Base-by-base conservation (phyloP, 345 rosid species). In the Gossypium arboreum region DNA sequence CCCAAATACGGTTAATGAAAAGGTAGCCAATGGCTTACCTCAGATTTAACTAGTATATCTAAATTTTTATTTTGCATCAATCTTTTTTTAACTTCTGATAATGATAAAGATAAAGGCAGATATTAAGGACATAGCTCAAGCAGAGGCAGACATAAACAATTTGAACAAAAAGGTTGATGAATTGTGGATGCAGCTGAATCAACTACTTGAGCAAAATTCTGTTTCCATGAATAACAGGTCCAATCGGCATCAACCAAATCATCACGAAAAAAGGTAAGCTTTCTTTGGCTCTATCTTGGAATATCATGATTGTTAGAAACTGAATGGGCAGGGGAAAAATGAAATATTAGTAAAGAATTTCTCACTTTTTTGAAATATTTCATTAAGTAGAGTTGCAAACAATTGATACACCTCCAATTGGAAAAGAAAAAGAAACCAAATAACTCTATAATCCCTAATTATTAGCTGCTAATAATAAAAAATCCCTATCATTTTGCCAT, bases 131-230 rank as follows among this genome's bases (percentile, higher is more conserved):
- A 83, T 93, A 75, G 88, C 81, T 74, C 84, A 72, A 79, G 81
- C 94, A 52, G 88, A 91, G 84, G 83, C 82, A 68, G 97, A 95
- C 52, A 75, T 90, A 73, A 73, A 76, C 77, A 84, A 86, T 65
- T 85, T 93, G 88, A 84, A 82, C 79, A 82, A 85, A 72, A 91
- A 86, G 85, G 81, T 86, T 62, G 88, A 89, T 78, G 88, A 88
- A 79, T 91, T 93, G 57, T 80, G 80, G 56, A 61, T 63, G 71
- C 87, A 84, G 81, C 91, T 90, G 65, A 68, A 72, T 76, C 84
- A 85, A 68, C 86, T 74, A 69, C 84, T 77, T 18, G 87, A 79
- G 70, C 82, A 82, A 73, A 78, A 77, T 58, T 67, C 60, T 73
- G 77, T 75, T 86, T 81, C 85, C 24, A 54, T 64, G 22, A 83